Percentiles rank a stretch among this genome's conserved stretches.
phyloP scores from a whole-genome alignment of 2,329 filamentous ascomycete species.

The Aureobasidium lini region DNA sequence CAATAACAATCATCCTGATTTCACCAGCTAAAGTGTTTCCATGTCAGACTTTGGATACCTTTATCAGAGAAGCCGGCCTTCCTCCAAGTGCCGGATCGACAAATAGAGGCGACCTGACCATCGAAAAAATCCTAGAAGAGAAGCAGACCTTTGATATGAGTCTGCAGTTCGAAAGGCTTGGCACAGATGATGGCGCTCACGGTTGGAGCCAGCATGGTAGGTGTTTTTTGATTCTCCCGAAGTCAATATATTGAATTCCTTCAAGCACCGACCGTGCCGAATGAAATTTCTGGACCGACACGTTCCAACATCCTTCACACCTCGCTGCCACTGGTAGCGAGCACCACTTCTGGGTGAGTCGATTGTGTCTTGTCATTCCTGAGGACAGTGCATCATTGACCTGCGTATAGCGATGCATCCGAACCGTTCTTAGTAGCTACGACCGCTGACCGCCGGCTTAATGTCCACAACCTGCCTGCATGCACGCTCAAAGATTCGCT shows the following conservation, averaged over 20 bases:
- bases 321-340: conserved; percentile 30
- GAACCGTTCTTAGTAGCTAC: conserved; percentile 29
- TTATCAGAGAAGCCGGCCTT: conserved; percentile 50
- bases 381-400: neutral
- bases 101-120: conserved; percentile 42
- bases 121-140: conserved; percentile 54
- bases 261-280: conserved; percentile 40
- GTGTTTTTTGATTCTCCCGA: neutral
- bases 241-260: conserved; percentile 2
- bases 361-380: neutral
- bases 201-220: conserved; percentile 16
- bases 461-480: conserved; percentile 36
- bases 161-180: conserved; percentile 49
- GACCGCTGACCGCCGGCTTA: conserved; percentile 41
- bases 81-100: conserved; percentile 41
- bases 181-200: conserved; percentile 33
- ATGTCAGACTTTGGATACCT: conserved; percentile 47
- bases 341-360: neutral
- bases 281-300: conserved; percentile 36
- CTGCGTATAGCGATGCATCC: conserved; percentile 1
- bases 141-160: conserved; percentile 52
- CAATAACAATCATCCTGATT: neutral
- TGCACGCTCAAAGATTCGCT: conserved; percentile 30
- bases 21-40: conserved; percentile 1
- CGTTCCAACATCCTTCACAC: conserved; percentile 48